A percentile compares a stretch with the other conserved stretches of the same genome.
Conservation (phyloP, 1,284 basidiomycete species). For the Pseudozyma pruni region DNA sequence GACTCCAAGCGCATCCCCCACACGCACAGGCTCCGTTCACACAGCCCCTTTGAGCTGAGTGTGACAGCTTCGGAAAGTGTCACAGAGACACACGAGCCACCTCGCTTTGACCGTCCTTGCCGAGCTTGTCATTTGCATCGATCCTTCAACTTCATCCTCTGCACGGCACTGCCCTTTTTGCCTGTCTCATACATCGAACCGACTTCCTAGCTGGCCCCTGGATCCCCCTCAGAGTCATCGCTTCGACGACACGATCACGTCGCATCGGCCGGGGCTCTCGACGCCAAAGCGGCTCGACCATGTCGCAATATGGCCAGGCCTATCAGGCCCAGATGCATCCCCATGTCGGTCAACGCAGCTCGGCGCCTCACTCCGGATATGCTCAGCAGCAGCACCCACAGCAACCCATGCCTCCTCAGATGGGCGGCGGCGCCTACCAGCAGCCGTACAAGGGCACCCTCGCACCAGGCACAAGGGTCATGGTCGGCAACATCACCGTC, state of each 20-base stretch:
- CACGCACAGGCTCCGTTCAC: too few species aligned
- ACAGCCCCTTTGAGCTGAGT: too few species aligned
- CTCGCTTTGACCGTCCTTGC: too few species aligned
- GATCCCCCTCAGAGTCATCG: neutral
- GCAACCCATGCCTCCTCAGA: slow-evolving; percentile 12
- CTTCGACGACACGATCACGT: neutral
- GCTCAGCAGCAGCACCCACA: slow-evolving; percentile 27
- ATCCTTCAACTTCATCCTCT: neutral
- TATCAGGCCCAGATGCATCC: slow-evolving; percentile 16
- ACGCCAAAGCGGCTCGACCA: slow-evolving; percentile 14
- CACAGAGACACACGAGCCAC: neutral
- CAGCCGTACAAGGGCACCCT: slow-evolving; percentile 52
- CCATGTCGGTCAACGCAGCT: slow-evolving; percentile 12
- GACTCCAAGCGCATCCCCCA: too few species aligned
- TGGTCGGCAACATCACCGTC: slow-evolving; percentile 88
- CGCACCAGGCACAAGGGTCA: slow-evolving; percentile 81
- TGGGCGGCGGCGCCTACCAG: slow-evolving; percentile 23
- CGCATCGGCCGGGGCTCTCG: neutral
- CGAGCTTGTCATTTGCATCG: too few species aligned
- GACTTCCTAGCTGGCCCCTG: too few species aligned
- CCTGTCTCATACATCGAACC: neutral
- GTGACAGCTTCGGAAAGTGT: neutral
- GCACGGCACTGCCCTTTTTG: neutral
- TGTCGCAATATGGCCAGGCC: slow-evolving; percentile 45
- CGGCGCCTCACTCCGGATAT: slow-evolving; percentile 17